Base-by-base conservation (phyloP, 371 early-diverging fungal genomes). In the Circinella umbellata region DNA sequence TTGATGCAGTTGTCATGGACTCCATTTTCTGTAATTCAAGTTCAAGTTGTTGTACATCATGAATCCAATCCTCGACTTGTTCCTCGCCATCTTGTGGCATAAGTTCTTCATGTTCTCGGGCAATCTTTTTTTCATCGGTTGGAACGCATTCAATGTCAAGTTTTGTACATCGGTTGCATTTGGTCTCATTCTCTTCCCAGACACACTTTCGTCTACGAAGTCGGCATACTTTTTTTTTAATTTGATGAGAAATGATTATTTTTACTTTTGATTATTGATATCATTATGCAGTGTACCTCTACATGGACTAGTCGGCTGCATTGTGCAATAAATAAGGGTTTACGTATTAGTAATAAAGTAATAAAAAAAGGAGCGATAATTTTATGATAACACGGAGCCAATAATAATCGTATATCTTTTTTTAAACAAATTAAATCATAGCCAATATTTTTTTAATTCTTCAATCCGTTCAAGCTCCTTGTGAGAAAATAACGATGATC, bases 191-290 rank as follows among this genome's bases (percentile, higher is more conserved):
- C 4, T 63, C 15, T 51, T 36, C 27, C 53, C 61, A 53, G 8
- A 54, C 49, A 17, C 68, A 68, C 6, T 68, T 57, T 47, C 68
- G n/a, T 61, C 68, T 39, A 35, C 51, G 60, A 14, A 46, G n/a
- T 54, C 59, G 42, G 7, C 68, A 64, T 13, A 37, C 65, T 63
- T 20, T 64, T 27, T 27, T 57, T 5, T 17, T 51, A 1, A 6
- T 51, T 17, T 51, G 7, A 1, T 51, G 51, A 42, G 11, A 42
- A 42, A 42, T 1, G 11, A 42, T 2, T 42, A 0, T 15, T 51
- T n/a, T 51, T n/a, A 8, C 51, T 51, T 17, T 51, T 11, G 8
- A 5, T n/a, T 6, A 51, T 51, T 51, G 14, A 51, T 51, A 14
- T 13, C 0, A 51, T 51, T 13, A 15, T 17, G 51, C 5, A 17